Percentiles rank a stretch among this genome's conserved stretches.
These are phyloP conservation scores for Globisporangium paroecandrum DNA, from an alignment of 352 stramenopile genomes.

Conservation along the genomic window DNA sequence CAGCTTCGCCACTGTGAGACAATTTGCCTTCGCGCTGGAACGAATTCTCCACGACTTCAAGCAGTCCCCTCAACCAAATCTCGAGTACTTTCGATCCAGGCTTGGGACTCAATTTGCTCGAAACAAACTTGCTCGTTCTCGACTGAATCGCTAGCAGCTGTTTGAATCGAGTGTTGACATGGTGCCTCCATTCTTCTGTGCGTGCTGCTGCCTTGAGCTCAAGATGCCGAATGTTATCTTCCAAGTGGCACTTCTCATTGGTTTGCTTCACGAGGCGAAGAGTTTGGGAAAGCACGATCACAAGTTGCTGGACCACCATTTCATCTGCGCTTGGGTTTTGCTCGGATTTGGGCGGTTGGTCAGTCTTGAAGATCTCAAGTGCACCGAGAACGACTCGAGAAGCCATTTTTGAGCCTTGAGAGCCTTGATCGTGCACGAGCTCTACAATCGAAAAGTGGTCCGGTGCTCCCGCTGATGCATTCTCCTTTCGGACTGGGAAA, in stretches of 20 bases:
- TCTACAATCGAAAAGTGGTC: not conserved
- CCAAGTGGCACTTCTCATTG: not conserved
- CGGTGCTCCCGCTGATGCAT: not conserved
- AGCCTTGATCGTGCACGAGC: not conserved
- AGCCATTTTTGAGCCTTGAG: not conserved
- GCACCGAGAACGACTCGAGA: not conserved
- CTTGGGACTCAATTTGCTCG: not conserved
- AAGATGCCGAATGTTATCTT: not conserved
- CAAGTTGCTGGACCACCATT: slow-evolving; percentile 1
- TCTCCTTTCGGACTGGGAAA: not conserved
- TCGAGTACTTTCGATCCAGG: not conserved
- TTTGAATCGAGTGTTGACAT: not conserved
- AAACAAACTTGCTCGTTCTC: not conserved
- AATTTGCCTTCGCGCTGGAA: not conserved
- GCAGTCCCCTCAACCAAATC: not conserved
- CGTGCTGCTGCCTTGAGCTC: not conserved
- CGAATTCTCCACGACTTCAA: not conserved
- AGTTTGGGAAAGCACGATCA: not conserved
- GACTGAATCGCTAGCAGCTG: not conserved
- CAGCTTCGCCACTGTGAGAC: not conserved
- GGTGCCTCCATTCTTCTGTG: not conserved
- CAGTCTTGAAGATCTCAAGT: not conserved
- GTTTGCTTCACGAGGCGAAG: not conserved
- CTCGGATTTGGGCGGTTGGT: not conserved
- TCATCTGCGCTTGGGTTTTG: not conserved